Percentiles rank a stretch among this genome's conserved stretches.
Conservation (phyloP, 169 alveolate genomes). For the Cyclospora cayetanensis region DNA sequence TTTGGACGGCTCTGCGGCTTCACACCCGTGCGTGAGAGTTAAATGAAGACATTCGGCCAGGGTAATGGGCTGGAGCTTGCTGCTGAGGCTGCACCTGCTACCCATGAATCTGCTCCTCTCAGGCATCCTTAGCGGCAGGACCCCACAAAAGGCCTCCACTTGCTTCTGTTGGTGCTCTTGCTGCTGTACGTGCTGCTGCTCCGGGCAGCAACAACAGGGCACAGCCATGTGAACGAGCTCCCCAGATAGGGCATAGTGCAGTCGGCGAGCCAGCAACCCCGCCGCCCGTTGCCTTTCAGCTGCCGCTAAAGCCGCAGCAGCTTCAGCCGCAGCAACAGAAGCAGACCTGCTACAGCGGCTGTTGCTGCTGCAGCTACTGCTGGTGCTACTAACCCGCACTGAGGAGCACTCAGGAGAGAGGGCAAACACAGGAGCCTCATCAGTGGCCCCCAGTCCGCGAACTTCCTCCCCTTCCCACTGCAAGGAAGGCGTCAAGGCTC, state of each 20-base stretch:
- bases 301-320: neutral
- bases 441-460: too few species aligned
- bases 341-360: too few species aligned
- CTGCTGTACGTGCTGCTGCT: too few species aligned
- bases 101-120: constrained; percentile 1
- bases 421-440: too few species aligned
- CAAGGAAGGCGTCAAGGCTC: too few species aligned
- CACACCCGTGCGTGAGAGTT: neutral
- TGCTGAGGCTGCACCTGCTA: neutral
- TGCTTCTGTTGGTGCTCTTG: too few species aligned
- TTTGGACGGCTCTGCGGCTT: too few species aligned
- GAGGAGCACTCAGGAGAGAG: too few species aligned
- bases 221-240: neutral
- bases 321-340: too few species aligned
- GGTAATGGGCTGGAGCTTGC: constrained; percentile 3
- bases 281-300: neutral
- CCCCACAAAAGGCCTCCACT: constrained; percentile 4
- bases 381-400: too few species aligned
- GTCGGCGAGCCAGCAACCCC: neutral
- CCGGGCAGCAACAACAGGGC: constrained; percentile 17
- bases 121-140: neutral
- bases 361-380: too few species aligned
- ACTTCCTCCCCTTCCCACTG: too few species aligned
- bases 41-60: neutral
- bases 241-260: neutral